Evolutionary conservation across 306 rosid species (phyloP).

Genomic region (Acacia acuminata): DNA sequence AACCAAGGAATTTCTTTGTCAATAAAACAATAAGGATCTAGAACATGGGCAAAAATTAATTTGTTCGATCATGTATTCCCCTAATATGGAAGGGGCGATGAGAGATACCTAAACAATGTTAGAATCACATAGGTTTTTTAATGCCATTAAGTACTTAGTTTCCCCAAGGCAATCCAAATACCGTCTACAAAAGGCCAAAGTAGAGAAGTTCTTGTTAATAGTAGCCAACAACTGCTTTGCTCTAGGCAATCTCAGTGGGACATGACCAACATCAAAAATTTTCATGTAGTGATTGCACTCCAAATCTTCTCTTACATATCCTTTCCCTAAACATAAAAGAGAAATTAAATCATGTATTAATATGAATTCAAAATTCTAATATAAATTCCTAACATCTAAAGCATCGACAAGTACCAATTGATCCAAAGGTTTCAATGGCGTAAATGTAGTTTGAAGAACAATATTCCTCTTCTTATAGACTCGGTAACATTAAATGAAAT

Average conservation of each 20-base stretch:
- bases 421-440: constrained; percentile 93
- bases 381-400: constrained; percentile 5
- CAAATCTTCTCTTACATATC: constrained; percentile 92
- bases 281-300: constrained; percentile 99
- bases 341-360: constrained; percentile 22
- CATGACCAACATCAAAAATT: constrained; percentile 83
- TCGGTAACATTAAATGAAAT: no score
- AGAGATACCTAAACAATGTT: constrained; percentile 84
- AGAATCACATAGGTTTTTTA: constrained; percentile 82
- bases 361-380: constrained; percentile 1
- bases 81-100: neutral
- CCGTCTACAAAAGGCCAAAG: constrained; percentile 91
- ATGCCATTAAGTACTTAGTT: constrained; percentile 93
- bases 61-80: neutral
- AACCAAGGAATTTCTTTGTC: neutral
- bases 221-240: constrained; percentile 87
- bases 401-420: constrained; percentile 70
- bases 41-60: neutral
- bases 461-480: no score
- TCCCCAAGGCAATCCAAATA: constrained; percentile 94
- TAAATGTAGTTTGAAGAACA: no score
- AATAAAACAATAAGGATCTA: neutral
- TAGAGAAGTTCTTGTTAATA: constrained; percentile 90
- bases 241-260: constrained; percentile 91
- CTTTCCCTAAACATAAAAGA: constrained; percentile 67